phyloP scores from a whole-genome alignment of 768 basidiomycete species.

The Kwoniella dejecticola region DNA sequence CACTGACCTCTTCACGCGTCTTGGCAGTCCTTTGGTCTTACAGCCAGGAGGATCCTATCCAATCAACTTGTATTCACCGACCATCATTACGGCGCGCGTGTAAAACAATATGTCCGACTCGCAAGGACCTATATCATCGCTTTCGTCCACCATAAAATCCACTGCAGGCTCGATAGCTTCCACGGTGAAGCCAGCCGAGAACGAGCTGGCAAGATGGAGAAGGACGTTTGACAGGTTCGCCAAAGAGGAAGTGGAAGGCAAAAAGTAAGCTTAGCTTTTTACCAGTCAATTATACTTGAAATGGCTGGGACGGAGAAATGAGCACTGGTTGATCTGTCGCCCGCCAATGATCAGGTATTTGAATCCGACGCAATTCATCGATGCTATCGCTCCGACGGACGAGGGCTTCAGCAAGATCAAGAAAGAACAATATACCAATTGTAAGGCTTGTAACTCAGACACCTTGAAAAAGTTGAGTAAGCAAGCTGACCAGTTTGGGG shows the following conservation, averaged over 20 bases:
- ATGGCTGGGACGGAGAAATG: not conserved
- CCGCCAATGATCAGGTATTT: slow-evolving; percentile 65
- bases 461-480: not conserved
- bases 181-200: slow-evolving; percentile 60
- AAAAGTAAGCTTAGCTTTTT: slow-evolving; percentile 72
- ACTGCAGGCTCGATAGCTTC: slow-evolving; percentile 32
- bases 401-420: slow-evolving; percentile 79
- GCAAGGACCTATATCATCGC: slow-evolving; percentile 21
- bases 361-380: slow-evolving; percentile 84
- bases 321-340: not conserved
- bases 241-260: slow-evolving; percentile 68
- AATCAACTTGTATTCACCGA: not conserved
- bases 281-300: not conserved
- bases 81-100: not conserved
- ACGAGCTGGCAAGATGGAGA: slow-evolving; percentile 83
- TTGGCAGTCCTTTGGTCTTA: too few relatives aligned
- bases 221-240: slow-evolving; percentile 83
- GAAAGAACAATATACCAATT: slow-evolving; percentile 81
- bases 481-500: too few relatives aligned
- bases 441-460: slow-evolving; percentile 73
- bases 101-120: slow-evolving; percentile 24
- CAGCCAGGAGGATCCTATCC: not conserved
- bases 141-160: slow-evolving; percentile 32
- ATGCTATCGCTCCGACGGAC: slow-evolving; percentile 85
- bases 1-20: too few relatives aligned